Evolutionary conservation across 1,139 yeast species (phyloP).

Genomic region (Nakaseomyces uthaithaninus): DNA sequence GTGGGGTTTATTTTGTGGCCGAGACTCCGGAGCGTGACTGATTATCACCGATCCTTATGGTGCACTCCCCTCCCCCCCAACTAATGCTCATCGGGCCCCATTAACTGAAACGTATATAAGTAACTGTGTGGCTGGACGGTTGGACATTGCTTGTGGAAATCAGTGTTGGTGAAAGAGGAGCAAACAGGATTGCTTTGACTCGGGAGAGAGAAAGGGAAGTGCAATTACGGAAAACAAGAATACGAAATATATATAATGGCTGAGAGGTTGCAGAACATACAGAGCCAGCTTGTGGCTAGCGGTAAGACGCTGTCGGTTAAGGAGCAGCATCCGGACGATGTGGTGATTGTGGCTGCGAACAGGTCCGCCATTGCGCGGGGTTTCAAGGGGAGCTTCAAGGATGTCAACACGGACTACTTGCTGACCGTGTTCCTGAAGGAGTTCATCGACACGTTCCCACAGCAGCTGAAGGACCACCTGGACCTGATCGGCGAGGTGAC

Average conservation of each 20-base stretch:
- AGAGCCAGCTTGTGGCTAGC: conserved; percentile 45
- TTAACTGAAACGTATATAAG: too few relatives aligned
- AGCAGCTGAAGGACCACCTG: conserved; percentile 46
- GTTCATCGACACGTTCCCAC: conserved; percentile 43
- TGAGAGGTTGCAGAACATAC: conserved; percentile 51
- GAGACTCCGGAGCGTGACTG: too few relatives aligned
- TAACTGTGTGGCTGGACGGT: too few relatives aligned
- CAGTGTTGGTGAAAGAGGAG: neutral
- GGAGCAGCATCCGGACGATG: conserved; percentile 72
- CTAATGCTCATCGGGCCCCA: too few relatives aligned
- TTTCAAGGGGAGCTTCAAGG: conserved; percentile 50
- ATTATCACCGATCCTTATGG: too few relatives aligned
- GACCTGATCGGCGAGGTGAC: conserved; percentile 69
- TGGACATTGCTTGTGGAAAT: too few relatives aligned
- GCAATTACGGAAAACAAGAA: neutral
- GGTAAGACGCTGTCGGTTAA: conserved; percentile 30
- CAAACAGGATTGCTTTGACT: too few relatives aligned
- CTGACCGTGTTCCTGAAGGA: conserved; percentile 56
- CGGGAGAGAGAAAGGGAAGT: neutral
- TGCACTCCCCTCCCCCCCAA: too few relatives aligned
- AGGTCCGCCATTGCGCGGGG: conserved; percentile 87
- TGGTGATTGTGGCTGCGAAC: conserved; percentile 78
- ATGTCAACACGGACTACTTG: conserved; percentile 38
- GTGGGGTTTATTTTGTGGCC: too few relatives aligned
- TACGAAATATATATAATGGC: conserved; percentile 17